These are phyloP conservation scores for Globisporangium spinosum DNA, from an alignment of 352 stramenopile species.

Conservation along the genomic window DNA sequence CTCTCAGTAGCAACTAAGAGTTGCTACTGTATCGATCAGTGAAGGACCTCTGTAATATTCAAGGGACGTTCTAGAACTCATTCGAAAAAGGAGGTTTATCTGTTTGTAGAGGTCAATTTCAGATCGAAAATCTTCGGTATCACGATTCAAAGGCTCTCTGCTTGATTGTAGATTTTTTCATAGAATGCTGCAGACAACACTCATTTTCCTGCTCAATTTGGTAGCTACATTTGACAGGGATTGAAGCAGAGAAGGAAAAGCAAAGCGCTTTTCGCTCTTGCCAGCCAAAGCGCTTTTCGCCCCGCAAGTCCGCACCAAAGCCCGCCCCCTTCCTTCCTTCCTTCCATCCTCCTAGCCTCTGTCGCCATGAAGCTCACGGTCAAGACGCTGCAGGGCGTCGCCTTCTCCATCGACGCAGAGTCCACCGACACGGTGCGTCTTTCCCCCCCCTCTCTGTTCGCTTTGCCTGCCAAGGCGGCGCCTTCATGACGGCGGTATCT, in stretches of 20 bases:
- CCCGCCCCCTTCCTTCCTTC: not conserved
- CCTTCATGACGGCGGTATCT: not conserved
- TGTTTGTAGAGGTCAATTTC: not conserved
- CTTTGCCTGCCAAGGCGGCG: not conserved
- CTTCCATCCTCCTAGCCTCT: not conserved
- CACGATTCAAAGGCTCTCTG: too few relatives aligned
- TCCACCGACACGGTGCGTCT: slow-evolving; percentile 59
- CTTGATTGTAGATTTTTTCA: not conserved
- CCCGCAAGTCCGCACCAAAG: not conserved
- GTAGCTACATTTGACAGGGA: not conserved
- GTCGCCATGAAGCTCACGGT: slow-evolving; percentile 84
- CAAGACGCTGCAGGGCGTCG: slow-evolving; percentile 85
- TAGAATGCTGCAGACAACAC: not conserved
- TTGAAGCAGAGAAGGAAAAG: not conserved
- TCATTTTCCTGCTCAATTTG: not conserved
- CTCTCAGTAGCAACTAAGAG: too few relatives aligned
- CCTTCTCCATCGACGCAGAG: slow-evolving; percentile 73
- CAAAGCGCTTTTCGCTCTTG: not conserved
- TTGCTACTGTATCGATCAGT: too few relatives aligned
- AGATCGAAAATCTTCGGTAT: too few relatives aligned
- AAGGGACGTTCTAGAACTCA: too few relatives aligned
- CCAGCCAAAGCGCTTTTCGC: slow-evolving; percentile 13
- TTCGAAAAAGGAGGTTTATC: not conserved
- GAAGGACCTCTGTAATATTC: too few relatives aligned
- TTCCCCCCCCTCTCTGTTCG: not conserved